phyloP scores from a whole-genome alignment of 2,329 filamentous ascomycete genomes.

The Diaporthe sp. region DNA sequence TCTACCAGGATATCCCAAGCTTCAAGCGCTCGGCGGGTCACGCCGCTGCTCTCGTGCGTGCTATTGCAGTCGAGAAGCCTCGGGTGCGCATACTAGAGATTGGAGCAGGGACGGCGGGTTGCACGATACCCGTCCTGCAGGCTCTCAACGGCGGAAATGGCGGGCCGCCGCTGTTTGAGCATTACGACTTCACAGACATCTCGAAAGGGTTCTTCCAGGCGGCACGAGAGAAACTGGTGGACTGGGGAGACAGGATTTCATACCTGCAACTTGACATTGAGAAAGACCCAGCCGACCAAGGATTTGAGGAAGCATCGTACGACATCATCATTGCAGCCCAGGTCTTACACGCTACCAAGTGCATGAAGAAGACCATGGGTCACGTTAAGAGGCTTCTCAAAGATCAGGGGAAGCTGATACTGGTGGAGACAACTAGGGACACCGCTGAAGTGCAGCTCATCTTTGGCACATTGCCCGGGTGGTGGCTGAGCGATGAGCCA shows the following conservation, averaged over 20 bases:
- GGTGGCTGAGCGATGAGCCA: slow-evolving; percentile 51
- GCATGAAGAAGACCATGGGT: slow-evolving; percentile 43
- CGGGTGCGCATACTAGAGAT: slow-evolving; percentile 26
- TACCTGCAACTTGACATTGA: slow-evolving; percentile 48
- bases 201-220: neutral
- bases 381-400: slow-evolving; percentile 49
- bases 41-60: neutral
- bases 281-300: slow-evolving; percentile 47
- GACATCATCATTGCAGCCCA: slow-evolving; percentile 51
- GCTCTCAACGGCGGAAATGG: neutral
- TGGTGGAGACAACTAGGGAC: slow-evolving; percentile 35
- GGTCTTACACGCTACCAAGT: slow-evolving; percentile 48
- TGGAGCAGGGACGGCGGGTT: neutral
- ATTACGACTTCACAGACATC: slow-evolving; percentile 29
- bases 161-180: neutral
- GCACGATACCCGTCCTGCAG: neutral
- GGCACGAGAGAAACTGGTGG: neutral
- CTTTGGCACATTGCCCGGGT: slow-evolving; percentile 54
- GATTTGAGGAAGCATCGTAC: slow-evolving; percentile 47
- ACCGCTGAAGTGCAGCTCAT: slow-evolving; percentile 40
- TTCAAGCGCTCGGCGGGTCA: slow-evolving; percentile 5
- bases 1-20: slow-evolving; percentile 48
- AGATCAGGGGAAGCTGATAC: slow-evolving; percentile 52
- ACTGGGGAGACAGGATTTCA: neutral
- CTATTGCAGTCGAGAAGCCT: neutral